Evolutionary conservation across 441 rosid genomes (phyloP).

Genomic region (Gossypium armourianum): DNA sequence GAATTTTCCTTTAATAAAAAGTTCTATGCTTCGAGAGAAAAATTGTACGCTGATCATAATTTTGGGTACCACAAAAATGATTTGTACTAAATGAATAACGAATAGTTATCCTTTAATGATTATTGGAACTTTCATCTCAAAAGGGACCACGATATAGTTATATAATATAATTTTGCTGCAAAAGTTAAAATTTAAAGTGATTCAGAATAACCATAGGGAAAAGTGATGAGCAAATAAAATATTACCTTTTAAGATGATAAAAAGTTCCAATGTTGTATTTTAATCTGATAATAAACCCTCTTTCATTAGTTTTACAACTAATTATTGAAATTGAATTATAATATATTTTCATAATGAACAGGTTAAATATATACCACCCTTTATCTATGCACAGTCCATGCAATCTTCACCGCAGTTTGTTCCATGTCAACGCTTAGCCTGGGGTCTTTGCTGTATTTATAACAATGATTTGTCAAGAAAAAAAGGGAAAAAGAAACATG

Average conservation of each 20-base stretch:
- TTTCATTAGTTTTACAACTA: not conserved
- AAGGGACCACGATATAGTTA: constrained; percentile 19
- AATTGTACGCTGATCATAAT: not conserved
- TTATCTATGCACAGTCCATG: constrained; percentile 12
- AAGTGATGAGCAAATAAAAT: no score
- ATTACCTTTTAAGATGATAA: no score
- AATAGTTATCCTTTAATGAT: not conserved
- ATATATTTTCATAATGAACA: constrained; percentile 16
- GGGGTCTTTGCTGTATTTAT: not conserved
- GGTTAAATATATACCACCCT: constrained; percentile 22
- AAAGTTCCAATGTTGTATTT: no score
- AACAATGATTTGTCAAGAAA: not conserved
- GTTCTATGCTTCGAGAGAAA: not conserved
- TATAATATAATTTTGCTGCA: not conserved
- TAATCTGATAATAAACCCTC: not conserved
- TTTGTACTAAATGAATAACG: not conserved
- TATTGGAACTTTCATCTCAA: constrained; percentile 23
- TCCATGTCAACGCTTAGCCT: constrained; percentile 11
- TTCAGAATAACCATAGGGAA: not conserved
- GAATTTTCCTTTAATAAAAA: not conserved
- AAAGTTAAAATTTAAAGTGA: not conserved
- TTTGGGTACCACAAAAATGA: not conserved
- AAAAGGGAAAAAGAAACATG: not conserved
- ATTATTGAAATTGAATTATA: constrained; percentile 10
- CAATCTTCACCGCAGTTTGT: constrained; percentile 26